These are phyloP conservation scores for Candida smagusa DNA, from an alignment of 1,139 yeast genomes.

Conservation along the genomic window DNA sequence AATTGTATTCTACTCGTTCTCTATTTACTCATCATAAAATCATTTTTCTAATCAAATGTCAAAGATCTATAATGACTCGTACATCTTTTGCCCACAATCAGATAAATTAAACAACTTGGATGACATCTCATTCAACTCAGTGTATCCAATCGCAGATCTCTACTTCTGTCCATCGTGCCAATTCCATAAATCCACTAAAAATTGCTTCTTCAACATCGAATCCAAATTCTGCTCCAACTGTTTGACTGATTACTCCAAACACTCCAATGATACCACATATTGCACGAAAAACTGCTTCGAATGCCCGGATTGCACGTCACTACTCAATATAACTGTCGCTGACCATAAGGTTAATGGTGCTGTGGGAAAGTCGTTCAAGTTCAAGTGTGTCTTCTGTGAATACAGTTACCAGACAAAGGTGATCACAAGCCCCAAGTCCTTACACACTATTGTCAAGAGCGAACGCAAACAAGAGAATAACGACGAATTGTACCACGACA, in stretches of 20 bases:
- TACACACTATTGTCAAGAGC: slow-evolving; percentile 25
- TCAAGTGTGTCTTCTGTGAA: slow-evolving; percentile 31
- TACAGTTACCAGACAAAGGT: slow-evolving; percentile 27
- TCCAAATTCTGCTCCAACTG: slow-evolving; percentile 38
- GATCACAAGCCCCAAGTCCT: slow-evolving; percentile 34
- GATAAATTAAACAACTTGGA: slow-evolving; percentile 8
- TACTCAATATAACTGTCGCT: slow-evolving; percentile 23
- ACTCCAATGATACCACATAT: slow-evolving; percentile 16
- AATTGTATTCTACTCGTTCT: no score
- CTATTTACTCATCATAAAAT: no score
- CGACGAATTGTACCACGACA: slow-evolving; percentile 1
- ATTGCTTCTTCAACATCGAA: slow-evolving; percentile 23
- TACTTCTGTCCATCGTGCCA: slow-evolving; percentile 42
- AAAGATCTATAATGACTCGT: slow-evolving; percentile 18
- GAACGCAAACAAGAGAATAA: slow-evolving; percentile 12
- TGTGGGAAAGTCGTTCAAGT: slow-evolving; percentile 33
- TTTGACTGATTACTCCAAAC: slow-evolving; percentile 29
- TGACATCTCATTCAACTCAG: slow-evolving; percentile 9
- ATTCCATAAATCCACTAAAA: slow-evolving; percentile 23
- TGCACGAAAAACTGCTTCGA: slow-evolving; percentile 40
- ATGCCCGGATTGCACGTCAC: slow-evolving; percentile 36
- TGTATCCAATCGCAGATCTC: slow-evolving; percentile 17
- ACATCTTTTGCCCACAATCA: slow-evolving; percentile 18
- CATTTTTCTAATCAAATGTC: slow-evolving; percentile 16
- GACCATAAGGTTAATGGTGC: slow-evolving; percentile 18